Conservation (phyloP, 495 filamentous ascomycete species). For the Endocarpon pusillum region DNA sequence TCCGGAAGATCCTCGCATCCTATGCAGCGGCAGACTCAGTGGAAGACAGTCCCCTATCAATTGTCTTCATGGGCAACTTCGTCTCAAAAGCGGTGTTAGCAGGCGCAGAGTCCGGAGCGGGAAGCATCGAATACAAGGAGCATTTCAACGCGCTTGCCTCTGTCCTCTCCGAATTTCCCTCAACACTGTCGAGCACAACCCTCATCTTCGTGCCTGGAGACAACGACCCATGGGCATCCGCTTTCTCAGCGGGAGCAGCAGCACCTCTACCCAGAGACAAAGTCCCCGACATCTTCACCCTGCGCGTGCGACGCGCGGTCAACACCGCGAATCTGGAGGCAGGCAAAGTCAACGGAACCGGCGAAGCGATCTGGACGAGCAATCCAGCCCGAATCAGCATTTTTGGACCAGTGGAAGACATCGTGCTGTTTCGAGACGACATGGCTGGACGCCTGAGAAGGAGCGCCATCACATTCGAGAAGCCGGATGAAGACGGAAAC, state of each 20-base stretch:
- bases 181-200: slow-evolving; percentile 56
- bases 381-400: slow-evolving; percentile 68
- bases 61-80: slow-evolving; percentile 78
- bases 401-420: slow-evolving; percentile 73
- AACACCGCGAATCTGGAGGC: slow-evolving; percentile 54
- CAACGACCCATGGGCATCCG: slow-evolving; percentile 84
- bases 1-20: slow-evolving; percentile 52
- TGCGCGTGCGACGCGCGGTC: slow-evolving; percentile 62
- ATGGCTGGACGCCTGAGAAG: slow-evolving; percentile 59
- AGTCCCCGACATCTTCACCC: slow-evolving; percentile 78
- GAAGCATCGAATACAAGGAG: slow-evolving; percentile 86
- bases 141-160: slow-evolving; percentile 75
- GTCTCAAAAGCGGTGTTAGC: slow-evolving; percentile 54
- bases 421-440: slow-evolving; percentile 75
- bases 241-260: slow-evolving; percentile 71
- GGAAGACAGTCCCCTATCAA: slow-evolving; percentile 24
- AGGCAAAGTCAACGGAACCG: slow-evolving; percentile 27
- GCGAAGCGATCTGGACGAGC: slow-evolving; percentile 69
- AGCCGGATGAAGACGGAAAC: slow-evolving; percentile 6
- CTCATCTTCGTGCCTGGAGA: slow-evolving; percentile 91
- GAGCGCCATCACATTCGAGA: slow-evolving; percentile 10
- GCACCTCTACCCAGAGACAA: slow-evolving; percentile 51
- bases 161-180: slow-evolving; percentile 71
- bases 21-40: slow-evolving; percentile 46
- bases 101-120: slow-evolving; percentile 44